Percentiles rank a stretch among this genome's conserved stretches.
Conservation (phyloP, 2,329 filamentous ascomycete genomes). For the Thelonectria olida region DNA sequence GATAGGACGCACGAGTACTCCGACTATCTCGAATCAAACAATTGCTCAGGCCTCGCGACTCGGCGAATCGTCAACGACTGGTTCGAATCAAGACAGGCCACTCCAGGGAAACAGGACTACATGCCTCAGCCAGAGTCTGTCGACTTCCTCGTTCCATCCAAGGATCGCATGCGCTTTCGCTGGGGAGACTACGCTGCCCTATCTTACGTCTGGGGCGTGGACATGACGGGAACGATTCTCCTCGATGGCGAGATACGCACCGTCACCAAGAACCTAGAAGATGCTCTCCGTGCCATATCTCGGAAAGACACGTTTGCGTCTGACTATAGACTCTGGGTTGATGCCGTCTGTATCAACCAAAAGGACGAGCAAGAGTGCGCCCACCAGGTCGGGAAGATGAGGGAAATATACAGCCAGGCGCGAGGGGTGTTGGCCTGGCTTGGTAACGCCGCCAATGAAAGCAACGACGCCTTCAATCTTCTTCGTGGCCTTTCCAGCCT, state of each 20-base stretch:
- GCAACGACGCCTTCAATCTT: constrained; percentile 11
- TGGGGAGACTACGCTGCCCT: constrained; percentile 22
- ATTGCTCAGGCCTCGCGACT: not conserved
- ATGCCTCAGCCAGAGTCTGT: not conserved
- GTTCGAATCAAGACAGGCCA: not conserved
- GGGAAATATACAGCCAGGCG: constrained; percentile 19
- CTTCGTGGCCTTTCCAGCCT: constrained; percentile 10
- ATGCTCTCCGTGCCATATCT: constrained; percentile 9
- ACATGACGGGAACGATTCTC: constrained; percentile 11
- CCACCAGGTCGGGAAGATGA: constrained; percentile 17
- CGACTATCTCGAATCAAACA: not conserved
- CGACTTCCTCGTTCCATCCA: not conserved
- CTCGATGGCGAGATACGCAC: constrained; percentile 13
- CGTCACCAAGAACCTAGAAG: constrained; percentile 20
- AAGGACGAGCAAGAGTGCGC: constrained; percentile 13
- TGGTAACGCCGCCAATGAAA: constrained; percentile 15
- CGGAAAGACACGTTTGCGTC: constrained; percentile 6
- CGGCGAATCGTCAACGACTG: not conserved
- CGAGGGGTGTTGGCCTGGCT: constrained; percentile 21
- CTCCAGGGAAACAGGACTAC: not conserved
- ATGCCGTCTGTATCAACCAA: constrained; percentile 22
- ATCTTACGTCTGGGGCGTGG: constrained; percentile 18
- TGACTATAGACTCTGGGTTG: constrained; percentile 19
- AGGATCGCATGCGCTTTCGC: constrained; percentile 3
- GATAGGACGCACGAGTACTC: not conserved